Conservation (phyloP, 2,329 filamentous ascomycete species). For the Xylaria sp. region DNA sequence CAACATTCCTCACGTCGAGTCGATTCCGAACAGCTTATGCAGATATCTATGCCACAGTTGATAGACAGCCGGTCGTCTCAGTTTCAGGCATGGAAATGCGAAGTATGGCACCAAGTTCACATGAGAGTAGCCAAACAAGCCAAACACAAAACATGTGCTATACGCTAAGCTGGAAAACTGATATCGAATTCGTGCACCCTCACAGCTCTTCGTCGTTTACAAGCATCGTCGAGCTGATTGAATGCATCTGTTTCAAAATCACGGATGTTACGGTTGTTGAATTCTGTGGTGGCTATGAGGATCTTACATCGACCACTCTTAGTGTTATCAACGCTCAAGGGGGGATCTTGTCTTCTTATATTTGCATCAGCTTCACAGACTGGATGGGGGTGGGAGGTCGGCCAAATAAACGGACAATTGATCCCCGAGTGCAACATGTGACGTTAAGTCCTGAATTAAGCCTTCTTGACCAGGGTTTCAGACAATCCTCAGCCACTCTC, state of each 20-base stretch:
- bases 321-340: neutral
- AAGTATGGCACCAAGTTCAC: constrained; percentile 14
- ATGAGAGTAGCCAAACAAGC: neutral
- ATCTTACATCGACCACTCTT: neutral
- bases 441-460: no score
- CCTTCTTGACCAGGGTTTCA: no score
- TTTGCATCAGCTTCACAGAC: neutral
- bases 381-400: no score
- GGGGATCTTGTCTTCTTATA: neutral
- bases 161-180: neutral
- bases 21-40: constrained; percentile 28
- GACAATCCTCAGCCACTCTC: no score
- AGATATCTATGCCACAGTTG: constrained; percentile 11
- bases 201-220: neutral
- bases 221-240: neutral
- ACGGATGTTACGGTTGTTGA: neutral
- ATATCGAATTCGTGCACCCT: neutral
- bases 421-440: no score
- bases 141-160: neutral
- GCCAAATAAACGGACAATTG: no score
- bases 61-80: constrained; percentile 6
- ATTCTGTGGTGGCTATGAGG: neutral
- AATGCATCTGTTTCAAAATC: neutral
- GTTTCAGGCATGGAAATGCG: constrained; percentile 28
- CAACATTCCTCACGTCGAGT: constrained; percentile 23